phyloP scores from a whole-genome alignment of 2,329 filamentous ascomycete genomes.

The Cryphonectria parasitica region DNA sequence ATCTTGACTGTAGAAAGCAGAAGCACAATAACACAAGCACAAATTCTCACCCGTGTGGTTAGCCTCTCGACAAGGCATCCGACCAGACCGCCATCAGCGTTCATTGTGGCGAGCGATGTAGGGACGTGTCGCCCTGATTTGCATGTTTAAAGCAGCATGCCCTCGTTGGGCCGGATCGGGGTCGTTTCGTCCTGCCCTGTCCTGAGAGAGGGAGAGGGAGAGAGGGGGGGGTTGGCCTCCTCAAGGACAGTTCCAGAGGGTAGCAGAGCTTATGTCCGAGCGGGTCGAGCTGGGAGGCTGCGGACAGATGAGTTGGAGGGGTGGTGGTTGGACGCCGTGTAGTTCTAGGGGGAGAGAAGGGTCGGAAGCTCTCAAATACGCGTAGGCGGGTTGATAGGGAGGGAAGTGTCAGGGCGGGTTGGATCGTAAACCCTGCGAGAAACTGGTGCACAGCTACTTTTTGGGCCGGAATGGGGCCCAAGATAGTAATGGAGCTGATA shows the following conservation, averaged over 20 bases:
- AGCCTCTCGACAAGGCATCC: slow-evolving; percentile 66
- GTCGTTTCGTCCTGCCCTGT: not conserved
- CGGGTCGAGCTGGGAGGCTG: not conserved
- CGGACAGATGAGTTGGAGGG: not conserved
- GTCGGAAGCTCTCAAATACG: not conserved
- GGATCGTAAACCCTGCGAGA: slow-evolving; percentile 3
- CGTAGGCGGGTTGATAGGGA: not conserved
- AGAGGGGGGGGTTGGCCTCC: not conserved
- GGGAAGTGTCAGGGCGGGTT: not conserved
- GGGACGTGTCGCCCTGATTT: slow-evolving; percentile 34
- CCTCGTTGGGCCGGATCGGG: slow-evolving; percentile 27
- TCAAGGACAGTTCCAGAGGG: not conserved
- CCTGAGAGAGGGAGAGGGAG: not conserved
- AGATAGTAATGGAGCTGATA: not conserved
- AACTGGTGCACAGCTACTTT: not conserved
- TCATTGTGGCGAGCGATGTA: slow-evolving; percentile 50
- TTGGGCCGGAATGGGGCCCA: not conserved
- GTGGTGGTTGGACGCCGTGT: not conserved
- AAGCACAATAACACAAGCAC: not conserved
- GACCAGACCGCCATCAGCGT: slow-evolving; percentile 62
- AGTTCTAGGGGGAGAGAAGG: not conserved
- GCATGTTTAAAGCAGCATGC: slow-evolving; percentile 35
- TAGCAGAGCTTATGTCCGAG: slow-evolving; percentile 1
- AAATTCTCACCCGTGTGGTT: slow-evolving; percentile 57
- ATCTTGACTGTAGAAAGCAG: slow-evolving; percentile 21